Conservation (phyloP, 768 basidiomycete species). For the Stropharia rugosoannulata region DNA sequence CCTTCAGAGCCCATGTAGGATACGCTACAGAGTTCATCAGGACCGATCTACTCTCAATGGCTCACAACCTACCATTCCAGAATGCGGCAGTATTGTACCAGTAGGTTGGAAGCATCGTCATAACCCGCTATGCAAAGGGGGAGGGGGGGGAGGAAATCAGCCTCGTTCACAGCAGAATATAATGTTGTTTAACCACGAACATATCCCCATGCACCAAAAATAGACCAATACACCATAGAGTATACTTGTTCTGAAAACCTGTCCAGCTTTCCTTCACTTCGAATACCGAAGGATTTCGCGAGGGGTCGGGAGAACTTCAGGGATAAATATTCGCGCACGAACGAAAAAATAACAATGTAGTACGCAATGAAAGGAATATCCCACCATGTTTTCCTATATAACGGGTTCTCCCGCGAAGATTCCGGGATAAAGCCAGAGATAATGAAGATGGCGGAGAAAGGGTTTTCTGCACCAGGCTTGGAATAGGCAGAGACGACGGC, state of each 20-base stretch:
- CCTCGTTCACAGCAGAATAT: neutral
- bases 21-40: constrained; percentile 52
- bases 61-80: constrained; percentile 64
- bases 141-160: constrained; percentile 1
- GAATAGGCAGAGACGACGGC: constrained; percentile 46
- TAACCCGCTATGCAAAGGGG: constrained; percentile 58
- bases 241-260: constrained; percentile 94
- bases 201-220: constrained; percentile 73
- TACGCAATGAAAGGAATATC: constrained; percentile 83
- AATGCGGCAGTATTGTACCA: constrained; percentile 85
- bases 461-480: constrained; percentile 56
- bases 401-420: constrained; percentile 51
- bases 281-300: constrained; percentile 71
- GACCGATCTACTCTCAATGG: neutral
- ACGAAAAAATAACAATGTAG: constrained; percentile 86
- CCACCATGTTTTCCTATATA: constrained; percentile 69
- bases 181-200: constrained; percentile 45
- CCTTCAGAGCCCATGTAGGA: constrained; percentile 86
- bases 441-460: constrained; percentile 67
- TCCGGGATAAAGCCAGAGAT: constrained; percentile 62
- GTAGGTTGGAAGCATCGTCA: constrained; percentile 78
- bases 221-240: constrained; percentile 74
- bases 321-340: constrained; percentile 75
- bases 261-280: constrained; percentile 62
- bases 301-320: constrained; percentile 64